These are phyloP conservation scores for Chondrus crispus DNA, from an alignment of 23 red algal species.

Conservation along the genomic window DNA sequence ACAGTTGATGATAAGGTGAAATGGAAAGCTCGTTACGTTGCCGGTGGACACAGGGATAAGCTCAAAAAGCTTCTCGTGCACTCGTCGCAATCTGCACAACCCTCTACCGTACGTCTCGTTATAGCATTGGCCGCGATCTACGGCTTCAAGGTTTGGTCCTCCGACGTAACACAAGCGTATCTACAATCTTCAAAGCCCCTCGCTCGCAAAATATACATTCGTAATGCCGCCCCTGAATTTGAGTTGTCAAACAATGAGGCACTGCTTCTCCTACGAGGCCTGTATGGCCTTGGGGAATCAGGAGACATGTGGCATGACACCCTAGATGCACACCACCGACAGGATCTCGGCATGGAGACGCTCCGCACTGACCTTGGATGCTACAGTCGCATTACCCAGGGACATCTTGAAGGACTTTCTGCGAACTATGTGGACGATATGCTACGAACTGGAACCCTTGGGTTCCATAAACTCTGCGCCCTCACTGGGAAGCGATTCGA, in stretches of 20 bases:
- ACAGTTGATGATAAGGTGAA: neutral
- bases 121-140: neutral
- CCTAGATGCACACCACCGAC: constrained; percentile 1
- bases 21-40: constrained; percentile 13
- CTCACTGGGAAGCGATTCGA: neutral
- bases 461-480: neutral
- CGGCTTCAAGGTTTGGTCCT: neutral
- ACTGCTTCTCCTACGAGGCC: neutral
- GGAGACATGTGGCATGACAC: constrained; percentile 1
- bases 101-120: neutral
- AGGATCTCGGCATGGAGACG: neutral
- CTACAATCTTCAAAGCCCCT: neutral
- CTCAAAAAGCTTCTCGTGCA: neutral
- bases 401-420: neutral
- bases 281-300: neutral
- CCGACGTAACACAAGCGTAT: neutral
- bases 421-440: neutral
- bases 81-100: neutral
- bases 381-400: neutral
- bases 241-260: neutral
- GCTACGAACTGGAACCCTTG: neutral
- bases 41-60: neutral
- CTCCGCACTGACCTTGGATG: neutral
- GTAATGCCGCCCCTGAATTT: neutral
- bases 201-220: neutral